These are phyloP conservation scores for Suillus subaureus DNA, from an alignment of 768 basidiomycete species.

Conservation along the genomic window DNA sequence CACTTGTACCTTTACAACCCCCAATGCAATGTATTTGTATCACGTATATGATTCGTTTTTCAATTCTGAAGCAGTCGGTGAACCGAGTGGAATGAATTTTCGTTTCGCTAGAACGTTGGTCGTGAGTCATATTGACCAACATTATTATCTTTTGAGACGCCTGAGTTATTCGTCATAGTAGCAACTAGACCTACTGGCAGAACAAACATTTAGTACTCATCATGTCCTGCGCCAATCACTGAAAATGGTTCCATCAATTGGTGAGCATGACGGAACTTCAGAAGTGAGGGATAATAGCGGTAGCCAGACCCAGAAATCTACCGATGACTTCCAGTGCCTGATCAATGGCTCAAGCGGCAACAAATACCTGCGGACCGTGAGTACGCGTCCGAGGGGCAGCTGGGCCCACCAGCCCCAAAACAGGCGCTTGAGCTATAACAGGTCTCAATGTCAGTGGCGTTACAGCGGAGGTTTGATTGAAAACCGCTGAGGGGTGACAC, in stretches of 20 bases:
- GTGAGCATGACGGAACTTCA: not conserved
- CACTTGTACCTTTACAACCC: not conserved
- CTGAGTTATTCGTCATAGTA: not conserved
- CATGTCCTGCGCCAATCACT: not conserved
- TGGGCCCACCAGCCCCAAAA: not conserved
- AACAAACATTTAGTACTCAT: not conserved
- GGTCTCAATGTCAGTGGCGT: not conserved
- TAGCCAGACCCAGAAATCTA: not conserved
- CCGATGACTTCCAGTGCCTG: not conserved
- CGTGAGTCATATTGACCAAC: not conserved
- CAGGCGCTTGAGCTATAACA: not conserved
- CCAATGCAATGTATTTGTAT: not conserved
- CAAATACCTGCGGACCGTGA: not conserved
- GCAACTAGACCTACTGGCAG: not conserved
- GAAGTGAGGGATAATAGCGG: not conserved
- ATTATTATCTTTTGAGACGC: not conserved
- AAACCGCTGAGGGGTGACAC: not conserved
- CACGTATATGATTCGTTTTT: not conserved
- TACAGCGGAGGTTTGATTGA: not conserved
- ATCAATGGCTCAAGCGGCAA: not conserved
- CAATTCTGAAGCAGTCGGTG: not conserved
- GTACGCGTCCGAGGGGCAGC: not conserved
- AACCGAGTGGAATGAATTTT: not conserved
- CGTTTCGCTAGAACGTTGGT: not conserved
- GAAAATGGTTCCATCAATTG: not conserved